Base-by-base conservation (phyloP, 2,329 filamentous ascomycete species). In the Cladosporium sp. region DNA sequence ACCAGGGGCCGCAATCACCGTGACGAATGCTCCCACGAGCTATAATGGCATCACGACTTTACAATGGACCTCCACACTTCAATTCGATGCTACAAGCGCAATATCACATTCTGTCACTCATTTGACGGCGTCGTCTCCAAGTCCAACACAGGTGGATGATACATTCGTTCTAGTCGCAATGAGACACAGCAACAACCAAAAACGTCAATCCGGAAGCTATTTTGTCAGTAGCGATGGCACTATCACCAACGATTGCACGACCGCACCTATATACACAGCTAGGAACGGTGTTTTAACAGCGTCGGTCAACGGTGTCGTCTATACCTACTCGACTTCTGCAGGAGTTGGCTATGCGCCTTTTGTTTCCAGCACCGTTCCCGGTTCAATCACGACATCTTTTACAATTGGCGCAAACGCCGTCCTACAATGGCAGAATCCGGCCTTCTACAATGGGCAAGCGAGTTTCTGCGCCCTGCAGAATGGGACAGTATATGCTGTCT, bases 211-310 rank as follows among this genome's bases (percentile, higher is more conserved):
- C 0, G 65, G 65, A 17, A 59, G 60, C 6, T 59, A 63, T 28
- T 71, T 65, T 50, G 60, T 71, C 25, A 59, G 51, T 17, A 63
- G 64, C 19, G 63, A 67, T 28, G 69, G 69, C 9, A 65, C 65
- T n/a, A 61, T 65, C n/a, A 67, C 66, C 8, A 69, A 69, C 45
- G 68, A 71, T 43, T 70, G 69, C 54, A 65, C 66, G 14, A 61
- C 60, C 12, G 63, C 63, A 9, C 68, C 68, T 2, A 63, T 69
- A 22, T 70, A 70, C 51, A 59, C 66, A 1, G 67, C 67, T 15
- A 58, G 34, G 14, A 63, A 63, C 30, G 69, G 69, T n/a, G 54
- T 61, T 40, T 61, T 71, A 5, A 69, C 65, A 9, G 66, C 68
- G 2, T 69, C 62, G 15, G 60, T 67, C 19, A 61, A 66, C 22